Evolutionary conservation across 495 filamentous ascomycete genomes (phyloP), one percentile per base, ranked within the genome.

Genomic region (Pseudomonodictys pantanalensis): DNA sequence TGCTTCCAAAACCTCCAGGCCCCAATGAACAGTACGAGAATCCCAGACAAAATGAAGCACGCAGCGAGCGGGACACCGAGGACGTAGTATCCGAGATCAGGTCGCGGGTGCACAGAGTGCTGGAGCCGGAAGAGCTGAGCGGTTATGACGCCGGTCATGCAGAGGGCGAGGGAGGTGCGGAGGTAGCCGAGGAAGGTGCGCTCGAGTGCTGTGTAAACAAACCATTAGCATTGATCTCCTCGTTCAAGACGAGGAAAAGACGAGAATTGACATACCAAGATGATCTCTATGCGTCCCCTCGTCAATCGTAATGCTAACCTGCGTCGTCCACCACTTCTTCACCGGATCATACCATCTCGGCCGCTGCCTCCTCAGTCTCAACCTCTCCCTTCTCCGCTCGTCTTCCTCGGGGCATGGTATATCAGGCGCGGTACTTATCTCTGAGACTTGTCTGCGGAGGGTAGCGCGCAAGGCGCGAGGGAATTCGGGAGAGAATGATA

Each of bases 121-220:
- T 89, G 84, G 2, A 92, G 78, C 51, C 83, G 77, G 66, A 86
- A 87, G 5, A 91, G 79, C 67, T 92, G 87, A 0, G 87, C 82
- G 33, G 87, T 76, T 23, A 84, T 65, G 5, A 85, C 81, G 41
- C 84, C 82, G 49, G 84, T 75, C 72, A 91, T 85, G 4, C 87
- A 80, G 22, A 92, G 74, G 6, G 82, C 75, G 23, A 87, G 70
- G 0, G 87, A 88, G 7, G 88, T 91, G 48, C 88, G 84, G 39
- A 90, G 77, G 72, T 91, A 92, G 47, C 78, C 83, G 42, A 92
- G 83, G 69, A 87, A 92, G 30, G 88, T 93, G 56, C 88, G 77
- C 72, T 93, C 87, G 24, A 90, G 78, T 26, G 89, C 90, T 92
- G 68, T 44, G 47, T 22, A n/a, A 41, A 32, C 32, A 49, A 55